Base-by-base conservation (phyloP, 2,329 filamentous ascomycete genomes). In the Volutella citrinella region DNA sequence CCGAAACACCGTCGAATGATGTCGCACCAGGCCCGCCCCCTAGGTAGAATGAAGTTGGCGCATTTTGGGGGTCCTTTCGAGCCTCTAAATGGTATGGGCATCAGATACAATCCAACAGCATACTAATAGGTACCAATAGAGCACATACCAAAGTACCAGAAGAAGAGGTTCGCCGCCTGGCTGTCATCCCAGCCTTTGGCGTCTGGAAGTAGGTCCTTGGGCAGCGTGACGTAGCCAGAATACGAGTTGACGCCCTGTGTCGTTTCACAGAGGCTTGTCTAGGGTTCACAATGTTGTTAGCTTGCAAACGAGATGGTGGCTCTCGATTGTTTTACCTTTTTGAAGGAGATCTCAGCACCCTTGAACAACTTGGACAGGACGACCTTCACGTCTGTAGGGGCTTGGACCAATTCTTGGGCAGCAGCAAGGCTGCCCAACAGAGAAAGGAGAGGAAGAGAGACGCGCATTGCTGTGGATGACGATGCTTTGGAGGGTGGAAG, bases 11-110 rank as follows among this genome's bases (percentile, higher is more conserved):
- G 27, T 77, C 67, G 64, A 82, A 70, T 16, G 75, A 80, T 46
- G 72, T 76, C 30, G 67, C 65, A 5, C 80, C 80, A 0, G 79
- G 79, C 2, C 80, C 79, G 29, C 80, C 79, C 51, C 79, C 81
- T 36, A 83, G 62, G 69, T 75, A 83, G 52, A 82, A 73, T 68
- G 64, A 45, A 3, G 49, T 54, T 0, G 46, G 45, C 1, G 48
- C 53, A 13, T 34, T 47, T 1, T 28, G 29, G 2, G 51, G 36
- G 6, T 51, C 34, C 7, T 63, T 53, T 8, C 64, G 58, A 0
- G 63, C 60, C 19, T 57, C 63, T 54, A 4, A 0, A 0, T 9
- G 23, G 8, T 15, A 18, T 5, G n/a, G 14, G 6, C 19, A n/a
- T n/a, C n/a, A n/a, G n/a, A n/a, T n/a, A n/a, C n/a, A n/a, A n/a